These are phyloP conservation scores for Gossypium anomalum DNA, from an alignment of 345 rosid genomes.

Conservation along the genomic window DNA sequence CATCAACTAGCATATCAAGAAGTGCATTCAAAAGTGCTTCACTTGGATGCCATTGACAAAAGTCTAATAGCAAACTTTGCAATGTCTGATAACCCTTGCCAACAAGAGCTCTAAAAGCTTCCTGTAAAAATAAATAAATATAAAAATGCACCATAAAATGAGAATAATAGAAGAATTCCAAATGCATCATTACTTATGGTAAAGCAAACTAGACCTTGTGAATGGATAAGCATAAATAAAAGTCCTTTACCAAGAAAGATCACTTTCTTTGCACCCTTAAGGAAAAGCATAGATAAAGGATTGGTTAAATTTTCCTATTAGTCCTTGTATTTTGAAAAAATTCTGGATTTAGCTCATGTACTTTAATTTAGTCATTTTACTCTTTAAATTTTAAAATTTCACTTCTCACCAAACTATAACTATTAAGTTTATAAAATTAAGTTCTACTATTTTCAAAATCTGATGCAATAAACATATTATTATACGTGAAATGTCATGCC, in stretches of 20 bases:
- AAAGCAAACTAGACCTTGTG: background rate
- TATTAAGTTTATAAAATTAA: too few relatives aligned
- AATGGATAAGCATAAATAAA: background rate
- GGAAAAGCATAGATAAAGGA: background rate
- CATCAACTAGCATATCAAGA: conserved; percentile 98
- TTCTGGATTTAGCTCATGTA: too few relatives aligned
- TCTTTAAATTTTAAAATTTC: too few relatives aligned
- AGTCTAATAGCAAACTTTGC: conserved; percentile 80
- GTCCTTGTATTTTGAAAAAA: too few relatives aligned
- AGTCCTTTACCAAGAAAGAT: conserved; percentile 7
- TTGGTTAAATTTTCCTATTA: too few relatives aligned
- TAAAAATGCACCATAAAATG: conserved; percentile 5
- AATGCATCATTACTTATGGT: background rate
- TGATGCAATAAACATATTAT: too few relatives aligned
- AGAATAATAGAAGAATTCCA: conserved; percentile 5
- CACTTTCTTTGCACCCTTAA: background rate
- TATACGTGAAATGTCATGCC: too few relatives aligned
- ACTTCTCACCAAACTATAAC: too few relatives aligned
- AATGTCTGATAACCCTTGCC: conserved; percentile 91
- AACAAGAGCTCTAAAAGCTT: conserved; percentile 81
- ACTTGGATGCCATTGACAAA: conserved; percentile 73
- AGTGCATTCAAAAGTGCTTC: conserved; percentile 73
- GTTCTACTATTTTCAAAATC: too few relatives aligned
- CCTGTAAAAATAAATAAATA: conserved; percentile 37
- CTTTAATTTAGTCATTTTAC: too few relatives aligned